Base-by-base conservation (phyloP, 2,329 filamentous ascomycete genomes). In the Calonectria multiphialidica region DNA sequence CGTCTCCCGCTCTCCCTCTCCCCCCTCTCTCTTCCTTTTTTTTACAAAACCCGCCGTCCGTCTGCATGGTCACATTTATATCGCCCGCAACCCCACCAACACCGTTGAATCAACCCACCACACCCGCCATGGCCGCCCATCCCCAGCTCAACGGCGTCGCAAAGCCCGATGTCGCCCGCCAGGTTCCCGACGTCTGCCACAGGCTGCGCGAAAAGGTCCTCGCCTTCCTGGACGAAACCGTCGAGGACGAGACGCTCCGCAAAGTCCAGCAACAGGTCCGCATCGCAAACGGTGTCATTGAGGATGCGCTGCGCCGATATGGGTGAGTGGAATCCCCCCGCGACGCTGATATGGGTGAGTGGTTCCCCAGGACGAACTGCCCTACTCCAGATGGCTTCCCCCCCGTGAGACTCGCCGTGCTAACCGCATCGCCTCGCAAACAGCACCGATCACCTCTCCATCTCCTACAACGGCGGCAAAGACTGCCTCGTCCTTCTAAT, bases 381-480 rank as follows among this genome's bases (percentile, higher is more conserved):
- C 66, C 64, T 15, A 42, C 15, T 71, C 49, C 63, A 66, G 67
- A 59, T 28, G 7, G 33, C 8, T n/a, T n/a, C n/a, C n/a, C 25
- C 18, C 33, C 25, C 16, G 18, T 10, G 28, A 45, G 9, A 21
- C 45, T 49, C 42, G 44, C 57, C 42, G 30, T 37, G 55, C 67
- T 18, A 53, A 57, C 30, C 6, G 5, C 23, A 12, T 30, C 8
- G 53, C 10, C 53, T 55, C 59, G 10, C 49, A 23, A 50, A 30
- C 79, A 97, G 94, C 71, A 90, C 93, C 74, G 89, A 93, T 71
- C 90, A 97, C 81, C 89, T 98, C 72, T 95, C 96, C 6, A 88
- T 98, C 75, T 98, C 96, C 69, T 99, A 98, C 86, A 99, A 99
- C 80, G 97, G 97, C 81, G 97, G 97, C 73, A 99, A 99, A 84